These are phyloP conservation scores for Talaromyces pinophilus DNA, from an alignment of 2,329 filamentous ascomycete genomes.

Conservation along the genomic window DNA sequence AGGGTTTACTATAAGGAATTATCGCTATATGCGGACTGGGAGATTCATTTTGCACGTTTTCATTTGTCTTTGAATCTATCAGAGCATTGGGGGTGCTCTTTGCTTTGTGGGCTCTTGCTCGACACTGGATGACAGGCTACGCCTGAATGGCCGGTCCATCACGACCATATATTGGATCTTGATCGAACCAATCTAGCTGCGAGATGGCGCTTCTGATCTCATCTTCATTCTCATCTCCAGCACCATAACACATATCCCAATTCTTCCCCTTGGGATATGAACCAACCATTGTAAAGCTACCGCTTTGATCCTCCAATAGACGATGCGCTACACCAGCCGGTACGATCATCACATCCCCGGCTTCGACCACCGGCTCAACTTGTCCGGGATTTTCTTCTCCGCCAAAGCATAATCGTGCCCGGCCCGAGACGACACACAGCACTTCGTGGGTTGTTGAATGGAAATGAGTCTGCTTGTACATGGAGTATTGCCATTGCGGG, in stretches of 20 bases:
- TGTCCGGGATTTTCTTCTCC: slow-evolving; percentile 61
- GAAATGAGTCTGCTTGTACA: slow-evolving; percentile 67
- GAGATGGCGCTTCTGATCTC: slow-evolving; percentile 53
- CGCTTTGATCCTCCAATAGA: slow-evolving; percentile 57
- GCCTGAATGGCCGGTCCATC: slow-evolving; percentile 54
- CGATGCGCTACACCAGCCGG: slow-evolving; percentile 67
- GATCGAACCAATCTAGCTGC: slow-evolving; percentile 58
- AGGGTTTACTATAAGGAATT: neutral
- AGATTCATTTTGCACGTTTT: neutral
- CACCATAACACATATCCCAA: slow-evolving; percentile 75
- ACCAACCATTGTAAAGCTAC: slow-evolving; percentile 66
- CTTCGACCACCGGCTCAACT: slow-evolving; percentile 58
- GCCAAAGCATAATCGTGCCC: slow-evolving; percentile 65
- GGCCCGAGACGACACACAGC: slow-evolving; percentile 60
- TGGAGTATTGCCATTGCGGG: slow-evolving; percentile 69
- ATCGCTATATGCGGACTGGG: neutral
- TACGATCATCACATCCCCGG: slow-evolving; percentile 65
- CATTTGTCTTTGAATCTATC: slow-evolving; percentile 4
- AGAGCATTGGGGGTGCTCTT: neutral
- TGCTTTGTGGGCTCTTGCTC: neutral
- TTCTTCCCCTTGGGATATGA: slow-evolving; percentile 59
- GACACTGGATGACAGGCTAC: slow-evolving; percentile 20
- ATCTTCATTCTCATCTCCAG: slow-evolving; percentile 59
- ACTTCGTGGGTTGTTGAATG: slow-evolving; percentile 69
- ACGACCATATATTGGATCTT: slow-evolving; percentile 62